phyloP scores from a whole-genome alignment of 345 rosid species.

The Lumnitzera littorea region DNA sequence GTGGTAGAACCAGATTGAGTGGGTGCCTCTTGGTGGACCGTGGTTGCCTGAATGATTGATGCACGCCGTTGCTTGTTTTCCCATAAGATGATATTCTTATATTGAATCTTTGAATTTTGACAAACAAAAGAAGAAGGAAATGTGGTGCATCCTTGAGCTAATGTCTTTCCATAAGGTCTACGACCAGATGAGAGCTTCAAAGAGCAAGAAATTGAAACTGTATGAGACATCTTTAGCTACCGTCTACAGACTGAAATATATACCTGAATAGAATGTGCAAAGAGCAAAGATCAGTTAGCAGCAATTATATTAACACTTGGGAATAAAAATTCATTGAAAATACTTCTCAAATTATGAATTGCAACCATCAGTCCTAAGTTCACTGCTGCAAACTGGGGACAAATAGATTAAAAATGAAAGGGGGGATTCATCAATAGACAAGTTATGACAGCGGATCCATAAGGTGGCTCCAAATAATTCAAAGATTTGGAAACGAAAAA shows the following conservation, averaged over 20 bases:
- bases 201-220: constrained; percentile 54
- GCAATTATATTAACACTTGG: too few species aligned
- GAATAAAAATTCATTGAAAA: too few species aligned
- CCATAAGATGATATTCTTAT: constrained; percentile 26
- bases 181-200: constrained; percentile 31
- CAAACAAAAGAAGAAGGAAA: constrained; percentile 23
- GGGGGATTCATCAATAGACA: too few species aligned
- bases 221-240: constrained; percentile 47
- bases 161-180: constrained; percentile 23
- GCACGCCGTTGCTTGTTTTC: constrained; percentile 22
- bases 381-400: too few species aligned
- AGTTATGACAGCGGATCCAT: too few species aligned
- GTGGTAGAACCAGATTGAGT: constrained; percentile 32
- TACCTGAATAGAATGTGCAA: constrained; percentile 30
- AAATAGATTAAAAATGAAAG: too few species aligned
- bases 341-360: too few species aligned
- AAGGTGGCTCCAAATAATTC: too few species aligned
- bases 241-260: constrained; percentile 16
- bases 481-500: too few species aligned
- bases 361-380: too few species aligned
- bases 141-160: constrained; percentile 13
- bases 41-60: constrained; percentile 32
- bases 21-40: constrained; percentile 45
- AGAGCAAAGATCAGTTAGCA: not conserved
- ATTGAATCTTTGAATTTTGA: constrained; percentile 25